Conservation (phyloP, 345 rosid genomes). For the Dimocarpus longan region DNA sequence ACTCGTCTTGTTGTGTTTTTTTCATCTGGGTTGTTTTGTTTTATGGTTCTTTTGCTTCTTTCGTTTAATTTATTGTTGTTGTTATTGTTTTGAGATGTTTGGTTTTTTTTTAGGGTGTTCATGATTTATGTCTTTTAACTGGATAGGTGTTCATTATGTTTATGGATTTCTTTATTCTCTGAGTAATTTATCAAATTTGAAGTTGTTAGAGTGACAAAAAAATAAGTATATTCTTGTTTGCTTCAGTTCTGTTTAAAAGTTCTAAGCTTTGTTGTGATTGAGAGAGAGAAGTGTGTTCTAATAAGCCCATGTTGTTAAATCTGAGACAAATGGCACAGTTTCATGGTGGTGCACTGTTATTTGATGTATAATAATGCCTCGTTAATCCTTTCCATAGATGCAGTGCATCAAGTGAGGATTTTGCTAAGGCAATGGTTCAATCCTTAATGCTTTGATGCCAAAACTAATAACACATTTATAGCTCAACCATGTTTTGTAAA, state of each 20-base stretch:
- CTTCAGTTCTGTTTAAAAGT: background rate
- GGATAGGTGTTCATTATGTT: background rate
- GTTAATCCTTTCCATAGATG: background rate
- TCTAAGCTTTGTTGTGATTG: no score
- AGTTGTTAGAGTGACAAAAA: background rate
- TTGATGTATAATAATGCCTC: background rate
- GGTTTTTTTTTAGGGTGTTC: slow-evolving; percentile 1
- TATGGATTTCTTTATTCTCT: background rate
- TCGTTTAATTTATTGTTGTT: background rate
- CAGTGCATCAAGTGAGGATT: slow-evolving; percentile 8
- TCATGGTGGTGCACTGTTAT: background rate
- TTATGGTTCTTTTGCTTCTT: background rate
- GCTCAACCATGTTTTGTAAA: background rate
- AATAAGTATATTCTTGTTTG: background rate
- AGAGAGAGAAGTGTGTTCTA: background rate
- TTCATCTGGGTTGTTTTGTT: slow-evolving; percentile 8
- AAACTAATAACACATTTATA: background rate
- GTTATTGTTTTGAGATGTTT: background rate
- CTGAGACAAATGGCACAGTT: background rate
- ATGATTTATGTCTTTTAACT: background rate
- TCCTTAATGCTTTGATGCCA: background rate
- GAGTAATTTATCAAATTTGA: background rate
- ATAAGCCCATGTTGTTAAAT: background rate
- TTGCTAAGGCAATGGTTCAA: background rate
- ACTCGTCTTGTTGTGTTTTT: background rate